Conservation (phyloP, 2,329 filamentous ascomycete genomes). For the Fusarium compactum region DNA sequence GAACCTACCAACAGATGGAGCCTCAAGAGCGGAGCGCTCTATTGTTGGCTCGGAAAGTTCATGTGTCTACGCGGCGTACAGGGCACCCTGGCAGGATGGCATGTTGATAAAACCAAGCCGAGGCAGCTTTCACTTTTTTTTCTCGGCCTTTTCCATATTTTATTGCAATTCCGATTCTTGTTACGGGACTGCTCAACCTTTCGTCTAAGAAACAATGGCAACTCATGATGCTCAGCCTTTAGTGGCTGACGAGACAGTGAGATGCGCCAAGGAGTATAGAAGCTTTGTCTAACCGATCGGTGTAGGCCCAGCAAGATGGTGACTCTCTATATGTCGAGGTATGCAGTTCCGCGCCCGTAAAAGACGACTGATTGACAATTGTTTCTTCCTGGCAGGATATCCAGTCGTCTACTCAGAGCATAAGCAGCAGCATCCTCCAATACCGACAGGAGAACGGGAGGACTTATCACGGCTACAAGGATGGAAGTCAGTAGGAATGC, state of each 20-base stretch:
- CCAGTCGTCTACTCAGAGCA: slow-evolving; percentile 10
- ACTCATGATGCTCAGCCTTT: neutral
- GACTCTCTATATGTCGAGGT: slow-evolving; percentile 15
- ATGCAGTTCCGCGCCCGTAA: fast-evolving
- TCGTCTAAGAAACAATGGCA: neutral
- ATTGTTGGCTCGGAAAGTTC: neutral
- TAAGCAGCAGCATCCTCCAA: slow-evolving; percentile 25
- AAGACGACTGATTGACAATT: neutral
- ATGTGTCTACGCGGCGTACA: slow-evolving; percentile 1
- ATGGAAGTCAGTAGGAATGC: slow-evolving; percentile 10
- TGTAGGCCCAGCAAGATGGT: neutral
- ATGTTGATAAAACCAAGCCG: neutral
- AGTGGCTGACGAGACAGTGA: slow-evolving; percentile 13
- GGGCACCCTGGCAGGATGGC: neutral
- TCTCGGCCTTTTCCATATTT: neutral
- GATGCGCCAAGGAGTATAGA: fast-evolving
- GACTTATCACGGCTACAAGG: slow-evolving; percentile 27
- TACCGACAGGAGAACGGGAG: slow-evolving; percentile 24
- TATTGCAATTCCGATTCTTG: too few relatives aligned
- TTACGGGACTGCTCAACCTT: fast-evolving
- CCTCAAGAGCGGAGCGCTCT: neutral
- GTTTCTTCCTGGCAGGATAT: neutral
- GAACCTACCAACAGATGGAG: neutral
- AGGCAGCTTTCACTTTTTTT: neutral
- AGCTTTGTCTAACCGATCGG: fast-evolving